Evolutionary conservation across 768 basidiomycete species (phyloP).

Genomic region (Boletus fagicola): DNA sequence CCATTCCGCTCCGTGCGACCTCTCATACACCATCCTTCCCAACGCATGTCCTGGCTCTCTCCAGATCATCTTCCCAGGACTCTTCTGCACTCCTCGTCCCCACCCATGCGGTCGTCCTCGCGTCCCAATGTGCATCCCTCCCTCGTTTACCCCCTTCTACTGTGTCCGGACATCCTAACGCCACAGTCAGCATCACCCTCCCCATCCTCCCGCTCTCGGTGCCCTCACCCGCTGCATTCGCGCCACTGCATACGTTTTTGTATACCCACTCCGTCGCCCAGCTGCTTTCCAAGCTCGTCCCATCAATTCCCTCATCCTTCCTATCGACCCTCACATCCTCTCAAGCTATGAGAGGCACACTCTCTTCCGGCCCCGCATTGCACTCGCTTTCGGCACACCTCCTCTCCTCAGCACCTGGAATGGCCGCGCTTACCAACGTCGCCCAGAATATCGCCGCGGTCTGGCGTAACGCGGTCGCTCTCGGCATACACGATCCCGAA

Average conservation of each 20-base stretch:
- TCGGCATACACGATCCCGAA: constrained; percentile 64
- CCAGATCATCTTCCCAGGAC: constrained; percentile 29
- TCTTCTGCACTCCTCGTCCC: constrained; percentile 52
- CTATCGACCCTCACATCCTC: constrained; percentile 31
- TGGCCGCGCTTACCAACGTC: constrained; percentile 47
- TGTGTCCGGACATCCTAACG: constrained; percentile 33
- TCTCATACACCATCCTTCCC: constrained; percentile 34
- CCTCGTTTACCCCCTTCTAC: constrained; percentile 48
- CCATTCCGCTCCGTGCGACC: constrained; percentile 34
- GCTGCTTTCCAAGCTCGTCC: constrained; percentile 51
- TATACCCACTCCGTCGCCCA: constrained; percentile 57
- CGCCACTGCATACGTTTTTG: constrained; percentile 58
- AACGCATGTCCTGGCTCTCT: constrained; percentile 54
- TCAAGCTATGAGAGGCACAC: constrained; percentile 37
- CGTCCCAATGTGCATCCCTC: constrained; percentile 64
- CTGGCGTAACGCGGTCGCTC: constrained; percentile 68
- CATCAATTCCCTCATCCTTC: constrained; percentile 32
- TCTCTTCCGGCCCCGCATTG: constrained; percentile 50
- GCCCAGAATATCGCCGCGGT: constrained; percentile 56
- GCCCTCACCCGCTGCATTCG: constrained; percentile 61
- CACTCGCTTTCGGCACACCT: constrained; percentile 57
- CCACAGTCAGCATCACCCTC: constrained; percentile 40
- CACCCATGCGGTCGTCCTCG: constrained; percentile 67
- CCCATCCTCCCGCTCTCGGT: constrained; percentile 65
- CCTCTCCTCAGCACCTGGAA: constrained; percentile 42